Evolutionary conservation across 345 rosid species (phyloP).

Genomic region (Carallia brachiata): DNA sequence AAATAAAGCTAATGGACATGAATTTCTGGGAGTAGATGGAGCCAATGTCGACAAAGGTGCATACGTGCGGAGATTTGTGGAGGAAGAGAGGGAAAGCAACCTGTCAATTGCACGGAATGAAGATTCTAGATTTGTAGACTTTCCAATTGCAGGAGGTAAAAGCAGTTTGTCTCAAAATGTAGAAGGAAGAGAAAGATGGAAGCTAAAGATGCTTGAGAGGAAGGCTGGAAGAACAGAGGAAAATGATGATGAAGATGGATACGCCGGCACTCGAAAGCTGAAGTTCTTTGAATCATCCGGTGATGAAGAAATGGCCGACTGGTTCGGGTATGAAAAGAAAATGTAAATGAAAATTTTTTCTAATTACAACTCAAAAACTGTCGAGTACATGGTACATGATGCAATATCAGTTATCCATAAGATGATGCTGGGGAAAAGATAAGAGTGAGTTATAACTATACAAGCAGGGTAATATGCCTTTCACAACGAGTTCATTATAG

Average conservation of each 20-base stretch:
- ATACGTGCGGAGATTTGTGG: constrained; percentile 52
- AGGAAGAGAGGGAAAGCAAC: constrained; percentile 32
- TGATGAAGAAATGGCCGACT: constrained; percentile 68
- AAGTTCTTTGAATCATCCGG: constrained; percentile 35
- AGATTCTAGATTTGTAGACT: constrained; percentile 39
- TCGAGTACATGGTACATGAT: no score
- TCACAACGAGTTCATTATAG: neutral
- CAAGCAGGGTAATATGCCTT: neutral
- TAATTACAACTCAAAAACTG: neutral
- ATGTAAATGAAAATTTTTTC: neutral
- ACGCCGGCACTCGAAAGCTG: constrained; percentile 21
- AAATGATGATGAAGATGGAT: constrained; percentile 17
- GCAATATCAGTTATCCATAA: no score
- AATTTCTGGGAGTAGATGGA: constrained; percentile 3
- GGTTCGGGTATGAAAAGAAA: constrained; percentile 44
- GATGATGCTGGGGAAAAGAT: no score
- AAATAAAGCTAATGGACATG: neutral
- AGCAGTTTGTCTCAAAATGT: constrained; percentile 42
- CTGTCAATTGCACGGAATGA: constrained; percentile 14
- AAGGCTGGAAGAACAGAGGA: constrained; percentile 16
- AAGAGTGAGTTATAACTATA: neutral
- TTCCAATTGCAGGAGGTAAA: constrained; percentile 61
- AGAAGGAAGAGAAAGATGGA: constrained; percentile 50
- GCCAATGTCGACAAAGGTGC: constrained; percentile 18
- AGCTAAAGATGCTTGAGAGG: constrained; percentile 44